phyloP scores from a whole-genome alignment of 2,329 filamentous ascomycete genomes.

The Fusarium sp. region DNA sequence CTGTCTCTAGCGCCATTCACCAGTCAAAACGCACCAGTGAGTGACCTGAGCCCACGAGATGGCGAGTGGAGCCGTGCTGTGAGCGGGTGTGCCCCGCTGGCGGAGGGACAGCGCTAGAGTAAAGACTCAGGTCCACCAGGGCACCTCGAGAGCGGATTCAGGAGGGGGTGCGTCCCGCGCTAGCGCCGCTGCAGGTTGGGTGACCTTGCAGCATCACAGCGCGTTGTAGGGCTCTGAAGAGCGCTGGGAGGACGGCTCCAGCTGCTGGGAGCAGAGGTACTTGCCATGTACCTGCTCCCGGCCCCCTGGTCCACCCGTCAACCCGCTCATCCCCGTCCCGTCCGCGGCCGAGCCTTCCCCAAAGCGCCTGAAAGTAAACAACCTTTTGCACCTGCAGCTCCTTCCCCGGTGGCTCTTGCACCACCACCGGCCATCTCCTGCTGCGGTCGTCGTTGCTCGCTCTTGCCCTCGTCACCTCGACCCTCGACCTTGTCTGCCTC shows the following conservation, averaged over 20 bases:
- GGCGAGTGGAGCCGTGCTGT: slow-evolving; percentile 6
- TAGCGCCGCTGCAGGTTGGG: slow-evolving; percentile 27
- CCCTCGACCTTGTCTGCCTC: slow-evolving; percentile 21
- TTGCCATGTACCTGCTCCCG: slow-evolving; percentile 32
- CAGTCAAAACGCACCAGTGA: slow-evolving; percentile 42
- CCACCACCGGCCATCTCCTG: background rate
- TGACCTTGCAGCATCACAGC: slow-evolving; percentile 16
- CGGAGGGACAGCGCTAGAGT: slow-evolving; percentile 28
- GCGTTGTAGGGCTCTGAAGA: slow-evolving; percentile 20
- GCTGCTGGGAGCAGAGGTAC: slow-evolving; percentile 29
- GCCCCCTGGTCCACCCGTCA: slow-evolving; percentile 31
- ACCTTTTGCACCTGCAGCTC: background rate
- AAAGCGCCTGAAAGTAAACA: slow-evolving; percentile 48
- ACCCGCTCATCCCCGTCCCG: slow-evolving; percentile 43
- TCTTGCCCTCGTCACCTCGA: slow-evolving; percentile 31
- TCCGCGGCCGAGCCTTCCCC: slow-evolving; percentile 41
- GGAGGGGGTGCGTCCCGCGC: background rate
- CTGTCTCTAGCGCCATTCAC: slow-evolving; percentile 22
- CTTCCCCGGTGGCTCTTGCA: background rate
- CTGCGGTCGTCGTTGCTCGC: slow-evolving; percentile 14
- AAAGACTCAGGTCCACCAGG: background rate
- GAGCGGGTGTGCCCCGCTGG: slow-evolving; percentile 23
- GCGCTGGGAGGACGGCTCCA: background rate
- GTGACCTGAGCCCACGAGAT: slow-evolving; percentile 19
- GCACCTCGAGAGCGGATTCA: background rate